Conservation (phyloP, 805 yeast species). For the Pichia cabralensis region DNA sequence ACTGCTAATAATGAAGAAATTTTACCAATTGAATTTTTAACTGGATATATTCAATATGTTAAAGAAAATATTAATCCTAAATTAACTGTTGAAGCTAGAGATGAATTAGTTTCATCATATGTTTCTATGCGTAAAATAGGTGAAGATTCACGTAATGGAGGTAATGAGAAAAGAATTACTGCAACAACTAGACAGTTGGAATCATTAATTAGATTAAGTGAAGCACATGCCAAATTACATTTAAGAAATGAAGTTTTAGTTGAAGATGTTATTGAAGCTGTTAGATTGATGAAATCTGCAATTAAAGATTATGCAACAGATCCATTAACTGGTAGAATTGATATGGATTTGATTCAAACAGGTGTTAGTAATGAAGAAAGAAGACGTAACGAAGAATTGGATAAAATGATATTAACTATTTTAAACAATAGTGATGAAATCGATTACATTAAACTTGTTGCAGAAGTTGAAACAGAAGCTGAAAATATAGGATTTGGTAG, state of each 20-base stretch:
- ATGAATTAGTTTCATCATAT: slow-evolving; percentile 75
- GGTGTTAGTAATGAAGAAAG: slow-evolving; percentile 88
- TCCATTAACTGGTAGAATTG: slow-evolving; percentile 92
- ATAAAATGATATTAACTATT: slow-evolving; percentile 46
- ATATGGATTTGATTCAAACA: slow-evolving; percentile 94
- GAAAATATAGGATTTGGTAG: slow-evolving; percentile 31
- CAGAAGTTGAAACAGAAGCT: slow-evolving; percentile 36
- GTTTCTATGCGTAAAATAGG: slow-evolving; percentile 93
- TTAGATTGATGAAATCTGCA: slow-evolving; percentile 84
- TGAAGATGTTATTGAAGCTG: slow-evolving; percentile 86
- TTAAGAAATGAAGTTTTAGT: slow-evolving; percentile 60
- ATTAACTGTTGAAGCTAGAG: slow-evolving; percentile 70
- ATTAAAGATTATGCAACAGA: slow-evolving; percentile 97
- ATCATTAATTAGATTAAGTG: slow-evolving; percentile 87
- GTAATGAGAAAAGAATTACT: slow-evolving; percentile 84
- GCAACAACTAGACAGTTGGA: slow-evolving; percentile 98
- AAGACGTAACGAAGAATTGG: slow-evolving; percentile 61
- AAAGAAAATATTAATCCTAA: slow-evolving; percentile 76
- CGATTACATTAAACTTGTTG: slow-evolving; percentile 47
- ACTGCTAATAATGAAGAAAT: slow-evolving; percentile 59
- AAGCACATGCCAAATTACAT: slow-evolving; percentile 97
- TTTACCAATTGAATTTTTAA: slow-evolving; percentile 78
- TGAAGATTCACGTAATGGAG: slow-evolving; percentile 59
- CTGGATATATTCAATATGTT: slow-evolving; percentile 89
- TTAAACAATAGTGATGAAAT: slow-evolving; percentile 44